These are phyloP conservation scores for Paecilomyces dactylethromorphus DNA, from an alignment of 2,329 filamentous ascomycete species.

Conservation along the genomic window DNA sequence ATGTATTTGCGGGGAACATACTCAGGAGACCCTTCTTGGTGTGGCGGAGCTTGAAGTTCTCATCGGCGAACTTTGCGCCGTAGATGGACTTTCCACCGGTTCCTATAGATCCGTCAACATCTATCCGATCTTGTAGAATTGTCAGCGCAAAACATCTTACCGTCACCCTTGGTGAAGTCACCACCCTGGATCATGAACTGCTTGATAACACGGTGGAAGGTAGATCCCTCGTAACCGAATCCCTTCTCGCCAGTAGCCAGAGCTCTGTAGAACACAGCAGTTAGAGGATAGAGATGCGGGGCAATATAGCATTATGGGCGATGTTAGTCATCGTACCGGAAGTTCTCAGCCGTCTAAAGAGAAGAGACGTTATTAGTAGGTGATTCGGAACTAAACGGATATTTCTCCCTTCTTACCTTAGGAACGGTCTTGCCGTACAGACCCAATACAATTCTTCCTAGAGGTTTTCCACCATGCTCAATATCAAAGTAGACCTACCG, in stretches of 20 bases:
- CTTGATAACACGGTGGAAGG: conserved; percentile 66
- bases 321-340: conserved; percentile 41
- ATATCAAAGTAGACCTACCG: conserved; percentile 59
- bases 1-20: conserved; percentile 27
- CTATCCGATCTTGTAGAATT: not conserved
- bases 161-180: conserved; percentile 60
- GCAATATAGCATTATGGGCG: not conserved
- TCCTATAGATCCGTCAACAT: conserved; percentile 29
- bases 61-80: conserved; percentile 59
- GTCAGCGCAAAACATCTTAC: conserved; percentile 17
- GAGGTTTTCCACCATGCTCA: conserved; percentile 53
- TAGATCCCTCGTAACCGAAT: conserved; percentile 59
- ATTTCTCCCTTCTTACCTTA: conserved; percentile 40
- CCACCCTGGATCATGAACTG: conserved; percentile 66
- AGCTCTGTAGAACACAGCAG: conserved; percentile 29
- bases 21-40: conserved; percentile 57
- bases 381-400: not conserved
- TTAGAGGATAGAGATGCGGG: conserved; percentile 8
- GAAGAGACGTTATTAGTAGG: not conserved
- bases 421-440: conserved; percentile 63
- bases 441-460: conserved; percentile 58
- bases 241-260: conserved; percentile 62
- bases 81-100: conserved; percentile 65
- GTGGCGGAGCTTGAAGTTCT: conserved; percentile 68
- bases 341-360: conserved; percentile 56